phyloP scores from a whole-genome alignment of 352 stramenopile species.

The Blastocystis sp. region DNA sequence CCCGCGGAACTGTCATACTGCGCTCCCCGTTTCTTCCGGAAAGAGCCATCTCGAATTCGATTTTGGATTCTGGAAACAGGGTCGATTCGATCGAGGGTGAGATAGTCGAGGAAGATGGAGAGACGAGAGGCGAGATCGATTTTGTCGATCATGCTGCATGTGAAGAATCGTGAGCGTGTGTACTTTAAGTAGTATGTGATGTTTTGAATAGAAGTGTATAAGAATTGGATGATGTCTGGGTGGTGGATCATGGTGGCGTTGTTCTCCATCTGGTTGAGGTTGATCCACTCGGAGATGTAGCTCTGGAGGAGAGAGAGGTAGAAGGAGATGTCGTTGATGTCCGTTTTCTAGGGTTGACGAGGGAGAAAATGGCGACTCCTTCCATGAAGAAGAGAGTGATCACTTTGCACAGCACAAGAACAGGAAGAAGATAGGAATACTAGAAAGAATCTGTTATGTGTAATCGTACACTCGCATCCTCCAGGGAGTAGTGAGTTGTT shows the following conservation, averaged over 20 bases:
- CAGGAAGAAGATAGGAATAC: conserved; percentile 37
- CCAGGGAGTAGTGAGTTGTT: background rate
- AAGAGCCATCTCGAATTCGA: background rate
- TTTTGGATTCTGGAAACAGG: conserved; percentile 5
- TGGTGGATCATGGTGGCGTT: background rate
- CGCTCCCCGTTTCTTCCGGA: conserved; percentile 21
- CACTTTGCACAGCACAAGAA: conserved; percentile 8
- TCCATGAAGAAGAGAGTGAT: conserved; percentile 1
- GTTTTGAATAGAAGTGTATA: conserved; percentile 20
- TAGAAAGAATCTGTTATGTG: background rate
- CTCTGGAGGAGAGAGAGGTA: conserved; percentile 4
- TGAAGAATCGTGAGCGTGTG: background rate
- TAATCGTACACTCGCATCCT: background rate
- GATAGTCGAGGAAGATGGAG: conserved; percentile 30
- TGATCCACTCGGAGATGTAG: conserved; percentile 48
- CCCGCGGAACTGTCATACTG: conserved; percentile 26
- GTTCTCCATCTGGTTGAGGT: background rate
- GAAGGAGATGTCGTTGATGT: background rate
- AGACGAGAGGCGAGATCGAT: background rate
- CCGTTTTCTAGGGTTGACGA: background rate
- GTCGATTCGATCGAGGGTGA: conserved; percentile 13
- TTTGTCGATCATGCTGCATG: conserved; percentile 19
- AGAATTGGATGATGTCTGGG: background rate
- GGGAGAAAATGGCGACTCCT: background rate
- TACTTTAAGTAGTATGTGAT: conserved; percentile 43